phyloP scores from a whole-genome alignment of 441 rosid species.

The Sinapis alba region DNA sequence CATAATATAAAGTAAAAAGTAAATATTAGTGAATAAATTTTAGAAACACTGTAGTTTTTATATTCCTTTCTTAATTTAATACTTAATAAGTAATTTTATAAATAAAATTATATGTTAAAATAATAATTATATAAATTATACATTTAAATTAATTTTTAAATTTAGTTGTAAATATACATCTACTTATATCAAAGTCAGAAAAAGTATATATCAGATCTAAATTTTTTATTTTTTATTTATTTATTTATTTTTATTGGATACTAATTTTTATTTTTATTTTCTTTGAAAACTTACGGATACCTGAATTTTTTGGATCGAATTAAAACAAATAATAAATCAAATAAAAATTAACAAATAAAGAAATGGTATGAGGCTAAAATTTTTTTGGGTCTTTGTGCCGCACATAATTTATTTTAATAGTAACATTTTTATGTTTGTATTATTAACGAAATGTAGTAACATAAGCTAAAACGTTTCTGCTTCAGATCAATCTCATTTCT shows the following conservation, averaged over 20 bases:
- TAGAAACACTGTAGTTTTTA: no score
- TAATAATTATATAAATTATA: no score
- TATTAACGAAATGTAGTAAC: not conserved
- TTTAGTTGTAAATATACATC: no score
- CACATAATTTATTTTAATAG: not conserved
- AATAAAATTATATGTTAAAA: not conserved
- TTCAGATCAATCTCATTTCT: conserved; percentile 12
- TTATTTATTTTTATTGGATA: not conserved
- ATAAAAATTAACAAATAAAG: no score
- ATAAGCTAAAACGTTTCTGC: not conserved
- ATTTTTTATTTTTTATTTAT: no score
- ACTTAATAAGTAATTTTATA: no score
- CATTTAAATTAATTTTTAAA: no score
- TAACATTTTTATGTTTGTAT: not conserved
- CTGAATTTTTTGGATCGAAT: not conserved
- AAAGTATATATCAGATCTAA: not conserved
- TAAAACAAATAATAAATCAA: no score
- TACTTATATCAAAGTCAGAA: not conserved
- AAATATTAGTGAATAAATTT: no score
- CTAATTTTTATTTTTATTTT: no score
- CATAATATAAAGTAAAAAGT: no score
- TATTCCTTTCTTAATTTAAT: not conserved
- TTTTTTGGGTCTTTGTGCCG: not conserved
- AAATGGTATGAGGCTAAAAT: not conserved
- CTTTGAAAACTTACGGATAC: not conserved